Percentiles rank a stretch among this genome's conserved stretches.
Conservation (phyloP, 495 filamentous ascomycete genomes). For the Tetracladium marchalianum region DNA sequence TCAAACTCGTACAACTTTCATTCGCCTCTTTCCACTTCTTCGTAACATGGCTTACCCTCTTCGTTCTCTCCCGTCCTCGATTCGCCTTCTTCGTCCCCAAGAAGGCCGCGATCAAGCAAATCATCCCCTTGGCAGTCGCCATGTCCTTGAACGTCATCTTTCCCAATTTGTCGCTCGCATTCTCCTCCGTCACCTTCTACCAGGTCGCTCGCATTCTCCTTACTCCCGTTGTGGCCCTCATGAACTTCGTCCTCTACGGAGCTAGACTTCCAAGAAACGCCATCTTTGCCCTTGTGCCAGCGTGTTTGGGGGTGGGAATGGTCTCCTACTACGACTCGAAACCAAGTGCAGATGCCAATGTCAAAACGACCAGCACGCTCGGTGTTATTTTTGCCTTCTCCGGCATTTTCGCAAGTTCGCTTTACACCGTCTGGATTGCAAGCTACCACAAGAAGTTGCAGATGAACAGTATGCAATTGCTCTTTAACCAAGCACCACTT, state of each 20-base stretch:
- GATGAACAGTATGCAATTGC: slow-evolving; percentile 61
- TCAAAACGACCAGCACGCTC: slow-evolving; percentile 39
- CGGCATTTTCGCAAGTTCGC: slow-evolving; percentile 53
- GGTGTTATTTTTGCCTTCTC: slow-evolving; percentile 55
- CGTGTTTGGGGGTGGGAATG: slow-evolving; percentile 57
- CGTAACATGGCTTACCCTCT: slow-evolving; percentile 57
- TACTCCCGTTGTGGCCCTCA: slow-evolving; percentile 55
- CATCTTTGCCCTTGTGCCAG: slow-evolving; percentile 47
- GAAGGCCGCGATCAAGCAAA: slow-evolving; percentile 40
- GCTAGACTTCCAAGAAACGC: slow-evolving; percentile 45
- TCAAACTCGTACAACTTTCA: slow-evolving; percentile 56
- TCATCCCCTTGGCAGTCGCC: slow-evolving; percentile 53
- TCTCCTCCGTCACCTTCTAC: slow-evolving; percentile 65
- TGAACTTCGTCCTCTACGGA: slow-evolving; percentile 57
- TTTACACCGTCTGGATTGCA: slow-evolving; percentile 64
- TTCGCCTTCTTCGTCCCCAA: slow-evolving; percentile 52
- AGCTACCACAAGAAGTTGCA: slow-evolving; percentile 56
- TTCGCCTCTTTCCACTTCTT: slow-evolving; percentile 69
- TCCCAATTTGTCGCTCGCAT: slow-evolving; percentile 63
- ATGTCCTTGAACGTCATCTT: slow-evolving; percentile 67
- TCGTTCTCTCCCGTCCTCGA: slow-evolving; percentile 49
- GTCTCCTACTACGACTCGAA: slow-evolving; percentile 65
- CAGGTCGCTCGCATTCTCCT: slow-evolving; percentile 64
- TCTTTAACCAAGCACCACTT: slow-evolving; percentile 62
- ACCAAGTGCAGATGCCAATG: slow-evolving; percentile 32